Evolutionary conservation across 192 early-diverging fungal species (phyloP).

Genomic region (Coemansia reversa): DNA sequence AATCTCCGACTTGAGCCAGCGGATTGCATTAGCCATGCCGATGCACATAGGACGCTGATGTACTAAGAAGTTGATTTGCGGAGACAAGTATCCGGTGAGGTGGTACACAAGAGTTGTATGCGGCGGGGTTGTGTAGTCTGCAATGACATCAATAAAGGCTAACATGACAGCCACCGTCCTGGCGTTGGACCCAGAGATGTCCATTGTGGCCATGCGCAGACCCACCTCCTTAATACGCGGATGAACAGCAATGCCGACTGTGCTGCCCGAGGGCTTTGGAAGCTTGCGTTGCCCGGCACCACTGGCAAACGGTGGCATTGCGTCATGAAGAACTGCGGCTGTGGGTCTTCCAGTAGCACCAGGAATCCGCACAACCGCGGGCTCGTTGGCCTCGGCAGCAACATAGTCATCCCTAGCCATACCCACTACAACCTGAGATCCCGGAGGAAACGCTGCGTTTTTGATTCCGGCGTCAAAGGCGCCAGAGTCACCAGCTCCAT

Average conservation of each 20-base stretch:
- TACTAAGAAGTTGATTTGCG: conserved; percentile 88
- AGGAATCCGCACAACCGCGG: conserved; percentile 15
- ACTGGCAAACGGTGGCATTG: conserved; percentile 41
- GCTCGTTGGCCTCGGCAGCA: conserved; percentile 26
- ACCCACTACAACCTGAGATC: conserved; percentile 45
- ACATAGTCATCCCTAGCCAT: conserved; percentile 41
- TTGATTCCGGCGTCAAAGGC: conserved; percentile 35
- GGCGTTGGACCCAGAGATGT: conserved; percentile 89
- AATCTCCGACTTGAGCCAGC: conserved; percentile 87
- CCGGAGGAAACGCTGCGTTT: conserved; percentile 44
- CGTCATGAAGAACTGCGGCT: conserved; percentile 31
- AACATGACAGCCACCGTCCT: conserved; percentile 84
- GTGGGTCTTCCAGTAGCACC: conserved; percentile 17
- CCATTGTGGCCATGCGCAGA: conserved; percentile 80
- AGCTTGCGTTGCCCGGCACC: conserved; percentile 37
- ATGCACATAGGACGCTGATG: conserved; percentile 84
- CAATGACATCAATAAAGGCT: conserved; percentile 85
- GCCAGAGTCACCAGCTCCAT: conserved; percentile 22
- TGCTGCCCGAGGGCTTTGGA: conserved; percentile 25
- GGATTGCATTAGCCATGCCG: conserved; percentile 91
- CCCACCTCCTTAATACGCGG: conserved; percentile 85
- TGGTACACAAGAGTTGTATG: conserved; percentile 76
- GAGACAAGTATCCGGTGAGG: conserved; percentile 77
- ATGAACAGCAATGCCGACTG: conserved; percentile 61
- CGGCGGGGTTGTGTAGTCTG: conserved; percentile 86